These are phyloP conservation scores for Metschnikowia reukaufii DNA, from an alignment of 805 yeast species.

Conservation along the genomic window DNA sequence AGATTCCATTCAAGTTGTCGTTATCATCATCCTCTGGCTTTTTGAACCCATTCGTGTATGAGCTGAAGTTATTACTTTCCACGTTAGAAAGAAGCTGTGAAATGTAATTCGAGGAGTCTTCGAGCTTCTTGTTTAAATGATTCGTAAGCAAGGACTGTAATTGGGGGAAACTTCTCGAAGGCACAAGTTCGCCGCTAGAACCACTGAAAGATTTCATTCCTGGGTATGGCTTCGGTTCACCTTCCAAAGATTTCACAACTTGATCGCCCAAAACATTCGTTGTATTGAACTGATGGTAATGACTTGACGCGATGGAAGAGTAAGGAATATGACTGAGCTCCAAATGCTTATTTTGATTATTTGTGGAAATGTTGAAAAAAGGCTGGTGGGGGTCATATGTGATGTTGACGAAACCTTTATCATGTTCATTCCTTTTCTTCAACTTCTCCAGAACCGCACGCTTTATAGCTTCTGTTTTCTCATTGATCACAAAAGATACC, in stretches of 20 bases:
- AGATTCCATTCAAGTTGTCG: constrained; percentile 27
- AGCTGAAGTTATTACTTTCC: constrained; percentile 38
- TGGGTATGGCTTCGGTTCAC: constrained; percentile 46
- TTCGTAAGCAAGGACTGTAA: constrained; percentile 40
- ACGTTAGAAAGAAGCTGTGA: constrained; percentile 41
- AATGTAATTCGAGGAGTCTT: constrained; percentile 33
- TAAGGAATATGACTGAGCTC: constrained; percentile 72
- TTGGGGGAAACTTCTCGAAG: constrained; percentile 49
- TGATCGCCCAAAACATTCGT: constrained; percentile 50
- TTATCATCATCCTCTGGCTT: constrained; percentile 11
- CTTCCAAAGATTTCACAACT: constrained; percentile 43
- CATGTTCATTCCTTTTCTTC: constrained; percentile 66
- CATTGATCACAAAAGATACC: constrained; percentile 69
- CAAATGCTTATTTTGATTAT: constrained; percentile 43
- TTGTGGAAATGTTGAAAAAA: constrained; percentile 62
- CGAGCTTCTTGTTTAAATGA: constrained; percentile 24
- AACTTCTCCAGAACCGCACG: constrained; percentile 85
- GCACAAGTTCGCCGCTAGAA: constrained; percentile 49
- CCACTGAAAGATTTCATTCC: constrained; percentile 49
- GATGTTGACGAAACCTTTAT: constrained; percentile 74
- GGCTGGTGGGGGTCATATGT: constrained; percentile 89
- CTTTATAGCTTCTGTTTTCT: constrained; percentile 74
- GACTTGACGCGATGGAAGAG: constrained; percentile 69
- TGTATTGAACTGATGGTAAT: constrained; percentile 63
- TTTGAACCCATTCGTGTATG: constrained; percentile 41